phyloP scores from a whole-genome alignment of 495 filamentous ascomycete genomes.

The Neurospora tetrasperma region DNA sequence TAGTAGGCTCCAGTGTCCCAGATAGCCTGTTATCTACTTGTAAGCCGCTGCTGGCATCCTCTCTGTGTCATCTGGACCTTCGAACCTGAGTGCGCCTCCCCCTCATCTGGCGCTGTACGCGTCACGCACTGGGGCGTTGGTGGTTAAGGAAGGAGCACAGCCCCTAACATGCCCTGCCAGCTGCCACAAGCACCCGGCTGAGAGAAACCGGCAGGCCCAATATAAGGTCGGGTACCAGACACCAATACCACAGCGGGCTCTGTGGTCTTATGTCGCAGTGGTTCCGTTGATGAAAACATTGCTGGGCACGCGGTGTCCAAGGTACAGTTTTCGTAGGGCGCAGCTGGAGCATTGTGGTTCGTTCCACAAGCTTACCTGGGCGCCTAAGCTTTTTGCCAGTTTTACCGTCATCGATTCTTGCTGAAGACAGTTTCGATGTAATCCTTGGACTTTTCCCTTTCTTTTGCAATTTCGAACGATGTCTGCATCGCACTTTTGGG shows the following conservation, averaged over 20 bases:
- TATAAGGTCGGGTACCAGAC: background rate
- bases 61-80: background rate
- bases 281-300: background rate
- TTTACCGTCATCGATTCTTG: background rate
- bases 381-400: background rate
- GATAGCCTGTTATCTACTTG: background rate
- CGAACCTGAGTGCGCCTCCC: background rate
- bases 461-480: too few species aligned
- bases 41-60: background rate
- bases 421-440: background rate
- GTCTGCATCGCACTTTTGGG: background rate
- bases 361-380: background rate
- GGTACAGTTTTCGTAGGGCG: background rate
- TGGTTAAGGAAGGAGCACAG: background rate
- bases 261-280: background rate
- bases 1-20: background rate
- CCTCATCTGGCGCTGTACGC: background rate
- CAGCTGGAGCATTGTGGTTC: background rate
- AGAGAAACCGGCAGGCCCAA: background rate
- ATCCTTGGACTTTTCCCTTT: background rate
- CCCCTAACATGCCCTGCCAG: background rate
- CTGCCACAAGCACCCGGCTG: background rate
- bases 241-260: background rate
- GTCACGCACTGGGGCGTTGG: background rate
- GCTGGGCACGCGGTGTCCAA: background rate